A percentile compares a stretch with the other conserved stretches of the same genome.
Evolutionary conservation across 2,329 filamentous ascomycete species (phyloP).

Genomic region (Lachnellula subtilissima): DNA sequence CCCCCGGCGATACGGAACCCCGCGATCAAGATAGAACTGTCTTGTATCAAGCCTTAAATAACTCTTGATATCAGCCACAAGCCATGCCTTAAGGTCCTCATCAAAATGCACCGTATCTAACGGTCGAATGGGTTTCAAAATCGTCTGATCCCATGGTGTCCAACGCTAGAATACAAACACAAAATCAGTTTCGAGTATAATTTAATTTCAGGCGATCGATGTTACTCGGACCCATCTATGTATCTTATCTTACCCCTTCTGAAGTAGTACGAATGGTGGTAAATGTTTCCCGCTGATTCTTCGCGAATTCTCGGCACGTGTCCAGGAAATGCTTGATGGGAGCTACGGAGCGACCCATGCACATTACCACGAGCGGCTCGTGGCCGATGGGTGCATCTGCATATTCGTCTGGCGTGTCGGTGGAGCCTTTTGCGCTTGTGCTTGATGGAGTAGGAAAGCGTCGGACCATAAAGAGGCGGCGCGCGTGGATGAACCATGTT

Average conservation of each 20-base stretch:
- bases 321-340: conserved; percentile 44
- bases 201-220: too few species aligned
- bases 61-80: conserved; percentile 55
- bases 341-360: conserved; percentile 46
- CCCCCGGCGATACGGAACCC: conserved; percentile 77
- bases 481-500: conserved; percentile 46
- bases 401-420: conserved; percentile 34
- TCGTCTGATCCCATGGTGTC: neutral
- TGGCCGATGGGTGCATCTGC: conserved; percentile 44
- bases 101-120: conserved; percentile 6
- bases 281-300: conserved; percentile 45
- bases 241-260: neutral
- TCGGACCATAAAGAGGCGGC: conserved; percentile 41
- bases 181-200: too few species aligned
- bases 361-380: conserved; percentile 42
- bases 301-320: conserved; percentile 43
- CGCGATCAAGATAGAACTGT: conserved; percentile 74
- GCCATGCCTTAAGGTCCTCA: conserved; percentile 42
- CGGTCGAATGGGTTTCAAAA: neutral
- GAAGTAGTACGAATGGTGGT: conserved; percentile 42
- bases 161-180: neutral
- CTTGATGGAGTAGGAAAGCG: conserved; percentile 33
- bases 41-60: conserved; percentile 56
- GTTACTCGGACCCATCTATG: too few species aligned
- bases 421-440: neutral